Percentiles rank a stretch among this genome's conserved stretches.
phyloP scores from a whole-genome alignment of 768 basidiomycete genomes.

The Boletus rufocinnamomeus region DNA sequence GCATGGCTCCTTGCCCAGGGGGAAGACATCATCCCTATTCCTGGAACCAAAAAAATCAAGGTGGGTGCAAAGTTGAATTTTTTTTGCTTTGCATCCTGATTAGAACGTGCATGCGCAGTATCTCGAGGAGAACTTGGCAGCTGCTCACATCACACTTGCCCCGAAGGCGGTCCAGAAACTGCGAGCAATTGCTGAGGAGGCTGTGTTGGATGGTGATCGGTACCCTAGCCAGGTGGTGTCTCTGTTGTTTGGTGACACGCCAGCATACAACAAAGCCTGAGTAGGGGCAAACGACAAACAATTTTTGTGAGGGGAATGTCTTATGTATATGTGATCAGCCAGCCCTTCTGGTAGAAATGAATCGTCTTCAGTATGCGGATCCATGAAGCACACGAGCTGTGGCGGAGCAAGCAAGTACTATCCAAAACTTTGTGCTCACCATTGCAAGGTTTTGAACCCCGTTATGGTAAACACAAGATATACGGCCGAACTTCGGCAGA shows the following conservation, averaged over 20 bases:
- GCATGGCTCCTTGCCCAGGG: slow-evolving; percentile 45
- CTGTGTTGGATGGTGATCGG: slow-evolving; percentile 29
- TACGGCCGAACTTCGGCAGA: too few relatives aligned
- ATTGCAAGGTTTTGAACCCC: too few relatives aligned
- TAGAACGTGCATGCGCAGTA: slow-evolving; percentile 28
- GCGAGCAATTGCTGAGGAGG: slow-evolving; percentile 37
- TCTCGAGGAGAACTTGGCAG: slow-evolving; percentile 47
- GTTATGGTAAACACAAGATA: neutral
- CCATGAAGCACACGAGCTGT: neutral
- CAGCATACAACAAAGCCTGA: slow-evolving; percentile 4
- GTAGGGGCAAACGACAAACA: too few relatives aligned
- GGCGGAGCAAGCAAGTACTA: too few relatives aligned
- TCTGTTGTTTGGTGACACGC: slow-evolving; percentile 25
- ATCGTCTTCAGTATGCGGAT: neutral
- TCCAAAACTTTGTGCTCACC: too few relatives aligned
- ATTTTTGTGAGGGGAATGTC: neutral
- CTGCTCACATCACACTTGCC: slow-evolving; percentile 37
- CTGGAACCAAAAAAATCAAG: slow-evolving; percentile 41
- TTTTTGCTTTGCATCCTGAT: neutral
- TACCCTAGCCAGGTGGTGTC: slow-evolving; percentile 17
- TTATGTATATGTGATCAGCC: neutral
- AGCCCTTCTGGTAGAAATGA: too few relatives aligned
- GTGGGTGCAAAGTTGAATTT: slow-evolving; percentile 6
- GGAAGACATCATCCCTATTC: slow-evolving; percentile 42
- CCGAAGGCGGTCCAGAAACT: slow-evolving; percentile 41